Conservation (phyloP, 371 early-diverging fungal genomes). For the Mortierella sp. region DNA sequence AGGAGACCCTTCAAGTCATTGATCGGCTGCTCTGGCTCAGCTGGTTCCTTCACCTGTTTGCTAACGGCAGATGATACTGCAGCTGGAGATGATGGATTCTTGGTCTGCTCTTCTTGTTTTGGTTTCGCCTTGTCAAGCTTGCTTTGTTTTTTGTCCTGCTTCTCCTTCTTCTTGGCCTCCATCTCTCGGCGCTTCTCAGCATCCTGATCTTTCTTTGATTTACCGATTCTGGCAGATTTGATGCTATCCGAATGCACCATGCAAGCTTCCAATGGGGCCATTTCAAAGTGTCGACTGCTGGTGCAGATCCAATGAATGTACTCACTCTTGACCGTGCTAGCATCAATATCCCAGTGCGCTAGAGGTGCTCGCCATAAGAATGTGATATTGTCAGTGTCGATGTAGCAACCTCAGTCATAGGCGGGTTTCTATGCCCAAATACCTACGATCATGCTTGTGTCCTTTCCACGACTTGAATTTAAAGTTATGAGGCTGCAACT, state of each 20-base stretch:
- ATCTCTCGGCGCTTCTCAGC: conserved; percentile 10
- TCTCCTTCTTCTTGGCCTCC: conserved; percentile 4
- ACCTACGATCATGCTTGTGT: conserved; percentile 45
- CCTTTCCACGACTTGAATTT: conserved; percentile 43
- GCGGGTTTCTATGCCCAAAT: no score
- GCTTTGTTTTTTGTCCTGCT: background rate
- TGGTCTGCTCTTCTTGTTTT: background rate
- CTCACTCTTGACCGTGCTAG: conserved; percentile 23
- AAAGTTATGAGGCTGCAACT: conserved; percentile 21
- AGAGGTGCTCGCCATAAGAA: background rate
- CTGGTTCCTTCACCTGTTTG: conserved; percentile 3
- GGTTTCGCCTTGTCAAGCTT: conserved; percentile 7
- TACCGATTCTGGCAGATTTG: conserved; percentile 11
- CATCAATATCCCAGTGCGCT: conserved; percentile 52
- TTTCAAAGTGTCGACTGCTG: conserved; percentile 19
- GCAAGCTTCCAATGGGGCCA: conserved; percentile 21
- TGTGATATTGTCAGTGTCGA: no score
- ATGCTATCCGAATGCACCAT: conserved; percentile 28
- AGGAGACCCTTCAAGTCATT: conserved; percentile 29
- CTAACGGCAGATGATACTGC: background rate
- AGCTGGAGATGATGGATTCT: background rate
- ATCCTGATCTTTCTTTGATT: conserved; percentile 4
- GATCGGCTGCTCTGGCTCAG: conserved; percentile 18
- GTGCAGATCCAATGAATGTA: conserved; percentile 34
- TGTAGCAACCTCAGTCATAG: background rate